Evolutionary conservation across 345 rosid genomes (phyloP), one percentile per base, ranked within the genome.

Genomic region (Hibiscus trionum): DNA sequence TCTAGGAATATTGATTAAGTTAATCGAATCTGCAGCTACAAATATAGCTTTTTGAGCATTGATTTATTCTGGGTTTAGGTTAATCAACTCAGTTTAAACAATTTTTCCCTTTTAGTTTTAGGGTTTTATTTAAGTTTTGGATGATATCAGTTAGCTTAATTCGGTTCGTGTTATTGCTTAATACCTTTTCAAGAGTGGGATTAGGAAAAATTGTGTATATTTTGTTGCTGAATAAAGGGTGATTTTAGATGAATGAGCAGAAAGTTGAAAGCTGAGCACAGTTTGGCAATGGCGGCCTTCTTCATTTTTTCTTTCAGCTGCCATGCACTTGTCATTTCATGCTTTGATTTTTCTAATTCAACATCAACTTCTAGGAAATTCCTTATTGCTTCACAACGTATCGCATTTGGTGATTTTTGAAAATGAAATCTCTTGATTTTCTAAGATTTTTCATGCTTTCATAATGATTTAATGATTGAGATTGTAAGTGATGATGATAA

Each of bases 41-140:
- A 53, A 53, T 17, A 11, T 55, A 17, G 55, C 69, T 65, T 65
- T 16, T 65, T 49, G 39, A 27, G 4, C 42, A 47, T 26, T 26
- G 12, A 15, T 67, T 49, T 49, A 5, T 67, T 67, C 71, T 67
- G 71, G 71, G 42, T 67, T 67, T 49, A 5, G 71, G 26, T 49
- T 26, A 12, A 59, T 49, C 58, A 26, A 67, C 58, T 49, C 58
- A 9, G 19, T 59, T 63, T 62, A 8, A 35, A 62, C 9, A n/a
- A 11, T 37, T 63, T 63, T 39, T 37, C 37, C 46, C 9, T 17
- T 62, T 61, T 16, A 6, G 4, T 42, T 37, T 62, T 37, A 4
- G 17, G 19, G 2, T 46, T 24, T 15, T 12, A 66, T 10, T 46
- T 47, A 67, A 15, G 21, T 27, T 29, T 37, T 17, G 29, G 27